These are phyloP conservation scores for Thalassiosira livingstoniorum DNA, from an alignment of 352 stramenopile species.

Conservation along the genomic window DNA sequence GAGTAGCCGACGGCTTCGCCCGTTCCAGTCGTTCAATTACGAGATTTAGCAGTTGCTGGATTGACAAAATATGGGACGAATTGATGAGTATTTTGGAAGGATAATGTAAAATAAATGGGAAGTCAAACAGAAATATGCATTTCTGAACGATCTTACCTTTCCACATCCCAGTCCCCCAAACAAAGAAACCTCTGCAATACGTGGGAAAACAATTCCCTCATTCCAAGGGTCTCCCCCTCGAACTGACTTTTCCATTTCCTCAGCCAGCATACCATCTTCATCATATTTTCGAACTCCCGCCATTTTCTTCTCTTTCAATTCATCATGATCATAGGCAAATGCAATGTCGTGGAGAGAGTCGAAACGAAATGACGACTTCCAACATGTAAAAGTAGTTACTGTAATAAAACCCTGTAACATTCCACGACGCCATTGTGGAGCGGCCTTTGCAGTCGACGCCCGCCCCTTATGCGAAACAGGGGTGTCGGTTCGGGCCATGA, in stretches of 20 bases:
- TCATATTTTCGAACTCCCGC: constrained; percentile 60
- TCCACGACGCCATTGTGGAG: constrained; percentile 56
- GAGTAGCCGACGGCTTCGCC: constrained; percentile 51
- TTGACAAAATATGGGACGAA: constrained; percentile 11
- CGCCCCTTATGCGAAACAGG: constrained; percentile 34
- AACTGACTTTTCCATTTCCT: constrained; percentile 75
- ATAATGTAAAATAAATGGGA: neutral
- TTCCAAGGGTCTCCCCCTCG: constrained; percentile 82
- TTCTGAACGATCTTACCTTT: constrained; percentile 44
- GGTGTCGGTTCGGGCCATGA: constrained; percentile 71
- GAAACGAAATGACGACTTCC: constrained; percentile 84
- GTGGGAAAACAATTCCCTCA: constrained; percentile 87
- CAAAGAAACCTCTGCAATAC: constrained; percentile 85
- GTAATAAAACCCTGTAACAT: constrained; percentile 87
- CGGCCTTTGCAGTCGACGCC: constrained; percentile 35
- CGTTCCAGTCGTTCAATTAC: constrained; percentile 78
- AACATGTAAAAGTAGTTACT: constrained; percentile 87
- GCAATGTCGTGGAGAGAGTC: constrained; percentile 77
- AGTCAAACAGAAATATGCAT: neutral
- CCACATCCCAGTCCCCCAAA: constrained; percentile 86
- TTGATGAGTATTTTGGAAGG: neutral
- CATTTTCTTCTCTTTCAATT: constrained; percentile 46
- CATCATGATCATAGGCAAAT: constrained; percentile 73
- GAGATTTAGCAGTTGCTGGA: constrained; percentile 68
- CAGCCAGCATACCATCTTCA: constrained; percentile 65